Evolutionary conservation across 306 rosid genomes (phyloP), one percentile per base, ranked within the genome.

Genomic region (Prunus padus): DNA sequence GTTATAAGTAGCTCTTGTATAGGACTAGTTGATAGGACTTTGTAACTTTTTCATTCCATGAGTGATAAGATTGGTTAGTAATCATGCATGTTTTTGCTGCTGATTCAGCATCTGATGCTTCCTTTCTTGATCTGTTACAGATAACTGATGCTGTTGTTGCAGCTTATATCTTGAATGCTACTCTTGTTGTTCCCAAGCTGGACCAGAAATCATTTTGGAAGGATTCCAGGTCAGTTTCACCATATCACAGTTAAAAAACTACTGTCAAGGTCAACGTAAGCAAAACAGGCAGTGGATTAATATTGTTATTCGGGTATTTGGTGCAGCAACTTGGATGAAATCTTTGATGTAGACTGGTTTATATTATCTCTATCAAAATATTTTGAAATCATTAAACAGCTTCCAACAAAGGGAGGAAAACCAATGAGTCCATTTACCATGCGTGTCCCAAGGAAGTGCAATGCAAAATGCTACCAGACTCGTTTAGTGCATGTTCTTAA

Each of bases 401-500:
- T 92, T 79, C 91, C 98, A 22, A 7, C 15, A 22, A 77, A 80
- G 69, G 87, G 72, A 74, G 88, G 70, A 30, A 84, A 87, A 65
- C 74, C 80, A 5, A 5, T 78, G 76, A 67, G 67, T 67, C 91
- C 93, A 9, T 76, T 84, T 75, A 72, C 84, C 55, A 73, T 87
- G 82, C 97, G 97, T 30, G 97, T 92, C 71, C 98, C 98, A 7
- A 88, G 98, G 82, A 94, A 94, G 82, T 92, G 97, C 80, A 85
- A 77, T 68, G 88, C 87, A 31, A 65, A 80, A 72, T 91, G 97
- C 79, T 94, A 94, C 28, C 65, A 77, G 73, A 80, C 79, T 67
- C 95, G 86, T 11, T 92, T 94, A 64, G 80, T 92, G 65, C 97
- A 95, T 16, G 72, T 82, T 78, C 87, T 94, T 67, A 49, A 82